Percentiles rank a stretch among this genome's conserved stretches.
phyloP scores from a whole-genome alignment of 345 rosid genomes.

The Firmiana major region DNA sequence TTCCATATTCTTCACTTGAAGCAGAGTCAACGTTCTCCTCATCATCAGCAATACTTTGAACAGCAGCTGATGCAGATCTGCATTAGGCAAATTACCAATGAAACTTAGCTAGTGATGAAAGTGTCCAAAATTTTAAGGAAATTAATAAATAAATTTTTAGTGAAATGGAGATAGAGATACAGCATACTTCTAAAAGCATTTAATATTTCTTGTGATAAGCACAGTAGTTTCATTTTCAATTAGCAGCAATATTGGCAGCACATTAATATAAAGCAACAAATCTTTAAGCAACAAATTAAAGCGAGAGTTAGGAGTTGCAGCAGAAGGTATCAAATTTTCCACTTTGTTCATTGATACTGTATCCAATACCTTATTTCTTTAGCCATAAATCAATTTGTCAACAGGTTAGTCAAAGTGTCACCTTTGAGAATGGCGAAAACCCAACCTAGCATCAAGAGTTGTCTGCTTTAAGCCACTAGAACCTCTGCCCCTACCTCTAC shows the following conservation, averaged over 20 bases:
- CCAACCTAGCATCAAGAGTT: slow-evolving; percentile 73
- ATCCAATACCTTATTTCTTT: background rate
- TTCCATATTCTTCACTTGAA: slow-evolving; percentile 69
- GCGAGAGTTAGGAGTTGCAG: background rate
- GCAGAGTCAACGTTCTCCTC: slow-evolving; percentile 73
- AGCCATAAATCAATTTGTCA: background rate
- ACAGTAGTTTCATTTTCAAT: background rate
- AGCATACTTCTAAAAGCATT: background rate
- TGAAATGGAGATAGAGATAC: background rate
- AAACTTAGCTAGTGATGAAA: slow-evolving; percentile 16
- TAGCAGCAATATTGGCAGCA: background rate
- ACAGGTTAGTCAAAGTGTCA: slow-evolving; percentile 18
- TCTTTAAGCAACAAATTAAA: background rate
- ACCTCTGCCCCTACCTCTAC: slow-evolving; percentile 57
- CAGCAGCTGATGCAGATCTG: slow-evolving; percentile 63
- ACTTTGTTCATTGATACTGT: background rate
- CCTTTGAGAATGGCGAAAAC: slow-evolving; percentile 83
- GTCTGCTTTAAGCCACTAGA: slow-evolving; percentile 74
- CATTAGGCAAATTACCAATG: slow-evolving; percentile 22
- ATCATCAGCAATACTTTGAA: slow-evolving; percentile 47
- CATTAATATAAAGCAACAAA: background rate
- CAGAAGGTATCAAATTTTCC: background rate
- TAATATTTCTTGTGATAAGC: background rate
- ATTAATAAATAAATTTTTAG: background rate
- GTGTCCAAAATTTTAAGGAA: slow-evolving; percentile 4